Conservation (phyloP, 805 yeast genomes). For the Metschnikowia cerradonensis region DNA sequence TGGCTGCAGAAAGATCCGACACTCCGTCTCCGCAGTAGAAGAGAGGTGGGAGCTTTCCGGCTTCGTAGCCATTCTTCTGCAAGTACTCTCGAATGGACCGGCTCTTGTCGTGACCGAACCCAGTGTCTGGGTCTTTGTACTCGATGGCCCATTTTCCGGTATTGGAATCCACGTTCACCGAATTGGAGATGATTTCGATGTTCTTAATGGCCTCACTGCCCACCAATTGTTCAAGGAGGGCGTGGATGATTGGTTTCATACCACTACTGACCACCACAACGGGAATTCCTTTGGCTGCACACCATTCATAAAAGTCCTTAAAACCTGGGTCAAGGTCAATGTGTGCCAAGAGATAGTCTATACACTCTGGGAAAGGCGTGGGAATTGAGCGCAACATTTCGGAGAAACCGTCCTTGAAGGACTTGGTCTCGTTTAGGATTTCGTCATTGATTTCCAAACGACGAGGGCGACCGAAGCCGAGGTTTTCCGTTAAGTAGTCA, state of each 20-base stretch:
- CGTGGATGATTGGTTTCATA: constrained; percentile 86
- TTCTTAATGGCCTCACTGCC: constrained; percentile 71
- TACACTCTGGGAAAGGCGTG: constrained; percentile 77
- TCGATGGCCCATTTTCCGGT: constrained; percentile 77
- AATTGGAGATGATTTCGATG: constrained; percentile 80
- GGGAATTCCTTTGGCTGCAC: constrained; percentile 67
- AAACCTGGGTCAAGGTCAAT: constrained; percentile 89
- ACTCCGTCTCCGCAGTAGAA: constrained; percentile 99
- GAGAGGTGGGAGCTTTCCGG: constrained; percentile 48
- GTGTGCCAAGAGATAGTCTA: constrained; percentile 59
- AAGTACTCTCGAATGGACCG: constrained; percentile 60
- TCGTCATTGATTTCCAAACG: constrained; percentile 67
- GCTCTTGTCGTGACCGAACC: constrained; percentile 94
- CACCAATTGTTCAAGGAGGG: constrained; percentile 66
- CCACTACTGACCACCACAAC: constrained; percentile 88
- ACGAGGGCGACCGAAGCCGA: constrained; percentile 76
- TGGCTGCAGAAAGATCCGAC: constrained; percentile 90
- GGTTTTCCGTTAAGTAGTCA: constrained; percentile 81
- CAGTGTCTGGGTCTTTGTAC: constrained; percentile 73
- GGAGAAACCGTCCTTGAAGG: constrained; percentile 79
- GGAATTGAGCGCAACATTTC: constrained; percentile 78
- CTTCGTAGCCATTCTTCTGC: constrained; percentile 24
- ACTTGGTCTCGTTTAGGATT: constrained; percentile 61
- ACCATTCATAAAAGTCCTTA: constrained; percentile 75
- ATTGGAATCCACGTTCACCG: constrained; percentile 48